These are phyloP conservation scores for Phytophthora quininea DNA, from an alignment of 352 stramenopile species.

Conservation along the genomic window DNA sequence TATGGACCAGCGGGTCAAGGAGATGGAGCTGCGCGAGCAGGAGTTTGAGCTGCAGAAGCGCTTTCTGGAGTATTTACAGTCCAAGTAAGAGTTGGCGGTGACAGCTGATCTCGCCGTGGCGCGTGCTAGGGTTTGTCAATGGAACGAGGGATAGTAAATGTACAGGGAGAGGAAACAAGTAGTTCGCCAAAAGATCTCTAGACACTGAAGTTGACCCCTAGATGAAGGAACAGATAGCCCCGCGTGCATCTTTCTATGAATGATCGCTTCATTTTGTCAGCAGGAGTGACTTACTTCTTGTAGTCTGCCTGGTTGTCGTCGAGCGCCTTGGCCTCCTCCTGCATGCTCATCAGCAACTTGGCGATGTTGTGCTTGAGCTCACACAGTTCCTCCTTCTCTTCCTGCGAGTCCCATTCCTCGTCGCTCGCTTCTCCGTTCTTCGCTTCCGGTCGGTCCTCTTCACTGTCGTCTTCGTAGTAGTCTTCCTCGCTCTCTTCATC, in stretches of 20 bases:
- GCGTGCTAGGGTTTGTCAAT: background rate
- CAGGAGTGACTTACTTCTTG: slow-evolving; percentile 1
- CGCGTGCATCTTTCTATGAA: slow-evolving; percentile 12
- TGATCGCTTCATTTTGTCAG: slow-evolving; percentile 13
- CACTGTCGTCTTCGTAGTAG: slow-evolving; percentile 20
- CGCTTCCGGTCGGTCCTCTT: slow-evolving; percentile 29
- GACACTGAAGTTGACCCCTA: background rate
- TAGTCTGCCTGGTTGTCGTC: slow-evolving; percentile 40
- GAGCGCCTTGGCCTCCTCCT: slow-evolving; percentile 59
- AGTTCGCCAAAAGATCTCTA: background rate
- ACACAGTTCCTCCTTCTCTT: slow-evolving; percentile 62
- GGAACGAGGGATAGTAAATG: background rate
- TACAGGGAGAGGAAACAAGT: slow-evolving; percentile 1
- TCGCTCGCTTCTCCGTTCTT: slow-evolving; percentile 18
- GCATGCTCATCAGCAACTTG: slow-evolving; percentile 61
- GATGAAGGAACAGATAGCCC: too few species aligned
- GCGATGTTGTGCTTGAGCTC: slow-evolving; percentile 74
- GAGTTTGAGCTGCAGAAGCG: slow-evolving; percentile 85
- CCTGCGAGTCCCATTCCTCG: slow-evolving; percentile 58
- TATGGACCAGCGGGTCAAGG: slow-evolving; percentile 78
- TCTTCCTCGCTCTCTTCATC: slow-evolving; percentile 23
- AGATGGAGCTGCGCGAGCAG: slow-evolving; percentile 77
- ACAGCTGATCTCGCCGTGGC: background rate
- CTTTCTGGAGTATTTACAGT: slow-evolving; percentile 84
- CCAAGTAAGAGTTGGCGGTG: slow-evolving; percentile 46